These are phyloP conservation scores for Pseudocercospora ulei DNA, from an alignment of 2,329 filamentous ascomycete genomes.

Conservation along the genomic window DNA sequence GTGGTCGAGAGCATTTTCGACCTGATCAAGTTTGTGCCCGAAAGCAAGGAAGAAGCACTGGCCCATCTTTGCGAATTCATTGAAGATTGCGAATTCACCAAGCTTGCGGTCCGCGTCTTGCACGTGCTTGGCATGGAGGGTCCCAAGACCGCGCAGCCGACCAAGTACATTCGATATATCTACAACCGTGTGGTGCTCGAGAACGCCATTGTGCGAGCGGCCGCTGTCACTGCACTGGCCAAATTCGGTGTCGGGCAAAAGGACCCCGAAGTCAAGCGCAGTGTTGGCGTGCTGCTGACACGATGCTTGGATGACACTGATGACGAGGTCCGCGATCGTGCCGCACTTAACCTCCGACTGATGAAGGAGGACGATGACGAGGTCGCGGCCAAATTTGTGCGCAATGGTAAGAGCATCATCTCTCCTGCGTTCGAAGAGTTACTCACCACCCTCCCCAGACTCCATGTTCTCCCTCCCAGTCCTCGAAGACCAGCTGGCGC, in stretches of 20 bases:
- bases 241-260: constrained; percentile 97
- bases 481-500: constrained; percentile 92
- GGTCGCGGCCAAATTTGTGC: constrained; percentile 75
- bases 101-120: constrained; percentile 87
- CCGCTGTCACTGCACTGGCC: constrained; percentile 86
- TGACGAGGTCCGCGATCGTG: constrained; percentile 93
- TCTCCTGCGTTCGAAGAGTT: too few relatives aligned
- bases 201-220: constrained; percentile 89
- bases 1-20: constrained; percentile 99
- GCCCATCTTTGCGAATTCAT: constrained; percentile 98
- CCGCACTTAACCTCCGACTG: constrained; percentile 79
- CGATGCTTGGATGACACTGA: constrained; percentile 94
- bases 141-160: constrained; percentile 87
- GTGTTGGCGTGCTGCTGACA: constrained; percentile 82
- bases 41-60: constrained; percentile 69
- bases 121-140: constrained; percentile 91
- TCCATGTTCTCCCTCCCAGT: constrained; percentile 90
- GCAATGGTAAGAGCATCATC: constrained; percentile 82
- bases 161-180: constrained; percentile 98
- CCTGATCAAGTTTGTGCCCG: constrained; percentile 95
- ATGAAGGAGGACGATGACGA: constrained; percentile 82
- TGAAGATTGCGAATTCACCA: constrained; percentile 98
- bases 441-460: constrained; percentile 53
- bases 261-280: constrained; percentile 92
- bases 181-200: constrained; percentile 97